phyloP scores from a whole-genome alignment of 805 yeast genomes.

The Kurtzmaniella cleridarum region DNA sequence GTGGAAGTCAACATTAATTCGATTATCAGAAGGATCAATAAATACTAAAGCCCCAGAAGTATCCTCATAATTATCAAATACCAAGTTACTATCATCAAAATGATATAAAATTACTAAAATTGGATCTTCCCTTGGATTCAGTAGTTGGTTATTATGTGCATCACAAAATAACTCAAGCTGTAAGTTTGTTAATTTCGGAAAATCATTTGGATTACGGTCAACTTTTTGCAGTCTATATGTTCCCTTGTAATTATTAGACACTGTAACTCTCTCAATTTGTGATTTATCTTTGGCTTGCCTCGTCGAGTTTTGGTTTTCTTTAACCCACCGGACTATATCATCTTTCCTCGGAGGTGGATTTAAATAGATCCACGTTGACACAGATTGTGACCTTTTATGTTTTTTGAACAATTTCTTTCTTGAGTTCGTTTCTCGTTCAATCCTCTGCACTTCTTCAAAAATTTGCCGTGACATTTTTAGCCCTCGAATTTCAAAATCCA shows the following conservation, averaged over 20 bases:
- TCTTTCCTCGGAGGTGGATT: conserved; percentile 43
- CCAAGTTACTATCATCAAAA: conserved; percentile 35
- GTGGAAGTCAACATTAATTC: background rate
- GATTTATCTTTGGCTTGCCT: conserved; percentile 28
- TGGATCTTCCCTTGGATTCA: conserved; percentile 64
- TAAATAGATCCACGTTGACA: conserved; percentile 41
- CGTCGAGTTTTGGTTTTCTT: conserved; percentile 9
- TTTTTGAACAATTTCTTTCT: background rate
- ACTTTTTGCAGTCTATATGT: conserved; percentile 31
- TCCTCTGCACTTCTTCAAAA: conserved; percentile 3
- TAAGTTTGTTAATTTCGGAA: conserved; percentile 50
- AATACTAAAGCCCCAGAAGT: background rate
- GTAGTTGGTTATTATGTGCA: conserved; percentile 42
- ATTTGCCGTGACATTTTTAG: background rate
- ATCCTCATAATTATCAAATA: conserved; percentile 6
- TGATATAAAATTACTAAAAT: conserved; percentile 61
- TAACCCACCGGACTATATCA: conserved; percentile 32
- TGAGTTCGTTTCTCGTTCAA: background rate
- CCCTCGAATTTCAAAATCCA: no score
- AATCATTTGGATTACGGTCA: conserved; percentile 33
- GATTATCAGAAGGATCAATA: background rate
- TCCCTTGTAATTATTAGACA: conserved; percentile 33
- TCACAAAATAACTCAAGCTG: conserved; percentile 65
- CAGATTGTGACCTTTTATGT: background rate
- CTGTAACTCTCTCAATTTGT: conserved; percentile 46